Percentiles rank a stretch among this genome's conserved stretches.
Conservation (phyloP, 495 filamentous ascomycete species). For the Aspergillus taichungensis region DNA sequence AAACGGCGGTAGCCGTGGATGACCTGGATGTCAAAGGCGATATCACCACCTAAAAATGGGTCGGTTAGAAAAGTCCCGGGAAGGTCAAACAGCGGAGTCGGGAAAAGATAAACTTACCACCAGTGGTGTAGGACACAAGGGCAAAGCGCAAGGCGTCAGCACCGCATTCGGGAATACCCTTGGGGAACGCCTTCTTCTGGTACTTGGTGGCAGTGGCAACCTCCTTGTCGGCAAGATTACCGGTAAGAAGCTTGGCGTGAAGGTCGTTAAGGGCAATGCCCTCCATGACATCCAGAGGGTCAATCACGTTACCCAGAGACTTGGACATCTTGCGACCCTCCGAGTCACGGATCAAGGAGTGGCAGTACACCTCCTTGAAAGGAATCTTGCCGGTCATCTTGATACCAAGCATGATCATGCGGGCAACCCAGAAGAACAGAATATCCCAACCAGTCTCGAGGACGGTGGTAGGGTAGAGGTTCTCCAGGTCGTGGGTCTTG, state of each 20-base stretch:
- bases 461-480: constrained; percentile 64
- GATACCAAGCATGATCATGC: constrained; percentile 75
- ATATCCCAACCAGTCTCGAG: constrained; percentile 85
- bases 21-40: constrained; percentile 76
- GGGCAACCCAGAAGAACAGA: constrained; percentile 75
- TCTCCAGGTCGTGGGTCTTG: constrained; percentile 54
- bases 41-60: constrained; percentile 49
- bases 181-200: constrained; percentile 68
- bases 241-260: constrained; percentile 58
- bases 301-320: constrained; percentile 75
- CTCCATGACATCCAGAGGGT: constrained; percentile 71
- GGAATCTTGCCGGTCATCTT: constrained; percentile 71
- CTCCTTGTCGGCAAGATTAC: constrained; percentile 70
- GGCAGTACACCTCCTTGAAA: constrained; percentile 73
- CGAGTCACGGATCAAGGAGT: constrained; percentile 64
- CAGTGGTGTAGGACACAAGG: constrained; percentile 77
- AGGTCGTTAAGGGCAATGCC: constrained; percentile 60
- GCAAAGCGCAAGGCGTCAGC: constrained; percentile 78
- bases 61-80: neutral
- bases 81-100: neutral
- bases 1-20: constrained; percentile 79
- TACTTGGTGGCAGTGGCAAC: constrained; percentile 63
- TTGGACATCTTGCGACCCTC: constrained; percentile 83
- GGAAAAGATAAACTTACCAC: constrained; percentile 39
- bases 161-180: constrained; percentile 82